phyloP scores from a whole-genome alignment of 1,139 yeast species.

The Debaryomycetaceae sp. region DNA sequence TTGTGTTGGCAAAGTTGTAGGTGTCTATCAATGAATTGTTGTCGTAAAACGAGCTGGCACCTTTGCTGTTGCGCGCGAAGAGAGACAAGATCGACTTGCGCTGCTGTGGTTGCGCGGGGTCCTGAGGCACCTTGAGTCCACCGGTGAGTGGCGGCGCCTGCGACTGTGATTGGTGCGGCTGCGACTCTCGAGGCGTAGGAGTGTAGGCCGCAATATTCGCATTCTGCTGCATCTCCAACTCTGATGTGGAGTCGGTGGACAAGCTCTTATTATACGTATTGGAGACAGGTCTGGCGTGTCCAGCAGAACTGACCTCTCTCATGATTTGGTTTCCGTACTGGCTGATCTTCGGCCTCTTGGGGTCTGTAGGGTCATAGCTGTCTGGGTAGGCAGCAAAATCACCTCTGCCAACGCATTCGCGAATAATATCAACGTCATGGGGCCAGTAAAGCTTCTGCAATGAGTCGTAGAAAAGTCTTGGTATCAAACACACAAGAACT shows the following conservation, averaged over 20 bases:
- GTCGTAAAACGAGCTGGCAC: slow-evolving; percentile 22
- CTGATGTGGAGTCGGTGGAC: neutral
- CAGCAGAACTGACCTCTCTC: slow-evolving; percentile 15
- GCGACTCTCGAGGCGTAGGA: neutral
- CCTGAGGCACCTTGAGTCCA: neutral
- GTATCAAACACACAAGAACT: slow-evolving; percentile 65
- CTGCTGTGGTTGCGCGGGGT: slow-evolving; percentile 4
- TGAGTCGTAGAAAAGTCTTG: slow-evolving; percentile 69
- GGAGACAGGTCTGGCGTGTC: neutral
- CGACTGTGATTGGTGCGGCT: neutral
- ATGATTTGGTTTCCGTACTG: slow-evolving; percentile 21
- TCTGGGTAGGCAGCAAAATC: slow-evolving; percentile 56
- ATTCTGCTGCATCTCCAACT: neutral
- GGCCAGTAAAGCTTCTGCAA: slow-evolving; percentile 65
- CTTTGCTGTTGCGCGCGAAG: slow-evolving; percentile 25
- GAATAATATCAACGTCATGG: slow-evolving; percentile 75
- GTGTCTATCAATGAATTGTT: slow-evolving; percentile 29
- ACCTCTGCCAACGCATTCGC: slow-evolving; percentile 69
- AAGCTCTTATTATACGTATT: neutral
- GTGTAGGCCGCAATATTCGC: neutral
- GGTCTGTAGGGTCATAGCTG: slow-evolving; percentile 66
- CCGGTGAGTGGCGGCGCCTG: neutral
- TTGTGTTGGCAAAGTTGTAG: slow-evolving; percentile 17
- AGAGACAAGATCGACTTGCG: slow-evolving; percentile 24
- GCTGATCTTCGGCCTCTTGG: slow-evolving; percentile 37